A percentile compares a stretch with the other conserved stretches of the same genome.
Conservation (phyloP, 2,329 filamentous ascomycete species). For the Aureobasidium vineae region DNA sequence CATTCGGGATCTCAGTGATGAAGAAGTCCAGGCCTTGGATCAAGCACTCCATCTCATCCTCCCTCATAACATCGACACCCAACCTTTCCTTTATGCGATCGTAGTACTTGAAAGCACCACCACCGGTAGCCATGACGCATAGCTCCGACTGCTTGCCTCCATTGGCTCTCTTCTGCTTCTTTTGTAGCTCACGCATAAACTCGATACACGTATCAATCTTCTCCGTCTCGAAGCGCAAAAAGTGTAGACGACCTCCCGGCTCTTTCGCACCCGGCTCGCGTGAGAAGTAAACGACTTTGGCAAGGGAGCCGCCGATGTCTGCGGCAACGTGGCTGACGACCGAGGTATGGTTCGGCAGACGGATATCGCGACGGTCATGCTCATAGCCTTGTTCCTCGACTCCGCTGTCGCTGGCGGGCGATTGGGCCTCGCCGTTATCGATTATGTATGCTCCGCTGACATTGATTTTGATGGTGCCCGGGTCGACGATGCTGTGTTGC, state of each 20-base stretch:
- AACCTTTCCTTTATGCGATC: conserved; percentile 81
- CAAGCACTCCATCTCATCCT: conserved; percentile 98
- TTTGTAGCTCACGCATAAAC: conserved; percentile 82
- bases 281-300: conserved; percentile 97
- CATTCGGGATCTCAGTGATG: conserved; percentile 93
- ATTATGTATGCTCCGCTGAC: conserved; percentile 96
- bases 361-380: conserved; percentile 85
- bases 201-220: conserved; percentile 89
- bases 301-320: conserved; percentile 95
- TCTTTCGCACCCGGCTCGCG: conserved; percentile 75
- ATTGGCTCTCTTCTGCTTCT: conserved; percentile 59
- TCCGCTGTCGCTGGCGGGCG: conserved; percentile 37
- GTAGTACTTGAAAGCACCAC: conserved; percentile 95
- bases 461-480: conserved; percentile 83
- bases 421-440: conserved; percentile 50
- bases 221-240: conserved; percentile 94
- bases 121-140: conserved; percentile 93
- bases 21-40: conserved; percentile 96
- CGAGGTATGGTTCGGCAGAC: conserved; percentile 92
- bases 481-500: conserved; percentile 56
- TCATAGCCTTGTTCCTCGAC: conserved; percentile 55
- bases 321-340: conserved; percentile 96
- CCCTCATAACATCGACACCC: conserved; percentile 81
- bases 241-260: conserved; percentile 86
- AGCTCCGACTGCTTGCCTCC: conserved; percentile 53